These are phyloP conservation scores for Irpex lacteus DNA, from an alignment of 1,284 basidiomycete genomes.

Conservation along the genomic window DNA sequence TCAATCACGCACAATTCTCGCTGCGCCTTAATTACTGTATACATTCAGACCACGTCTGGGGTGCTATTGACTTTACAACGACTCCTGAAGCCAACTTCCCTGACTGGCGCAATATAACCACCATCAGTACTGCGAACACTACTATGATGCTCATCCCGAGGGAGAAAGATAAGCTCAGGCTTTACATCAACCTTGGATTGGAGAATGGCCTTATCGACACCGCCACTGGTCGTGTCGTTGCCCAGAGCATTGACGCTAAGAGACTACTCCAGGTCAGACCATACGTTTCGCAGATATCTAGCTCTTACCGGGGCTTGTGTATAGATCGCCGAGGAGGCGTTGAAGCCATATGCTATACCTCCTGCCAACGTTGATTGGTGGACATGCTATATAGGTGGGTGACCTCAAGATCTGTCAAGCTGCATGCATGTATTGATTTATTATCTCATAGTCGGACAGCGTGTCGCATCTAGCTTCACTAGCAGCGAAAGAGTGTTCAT, in stretches of 20 bases:
- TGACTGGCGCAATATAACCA: constrained; percentile 69
- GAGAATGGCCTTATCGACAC: constrained; percentile 33
- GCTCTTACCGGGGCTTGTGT: constrained; percentile 24
- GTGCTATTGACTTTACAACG: constrained; percentile 59
- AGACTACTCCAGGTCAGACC: constrained; percentile 46
- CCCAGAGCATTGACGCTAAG: constrained; percentile 53
- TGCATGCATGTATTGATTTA: not conserved
- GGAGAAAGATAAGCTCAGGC: constrained; percentile 64
- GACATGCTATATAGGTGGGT: constrained; percentile 63
- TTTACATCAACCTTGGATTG: constrained; percentile 69
- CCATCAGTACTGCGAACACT: constrained; percentile 52
- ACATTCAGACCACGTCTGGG: constrained; percentile 65
- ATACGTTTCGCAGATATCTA: not conserved
- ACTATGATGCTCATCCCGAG: constrained; percentile 73
- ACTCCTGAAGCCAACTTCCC: constrained; percentile 74
- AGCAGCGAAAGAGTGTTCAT: constrained; percentile 73
- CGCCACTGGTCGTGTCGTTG: constrained; percentile 45
- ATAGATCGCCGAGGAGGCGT: constrained; percentile 59
- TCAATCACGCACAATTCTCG: constrained; percentile 9
- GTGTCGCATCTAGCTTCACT: constrained; percentile 68
- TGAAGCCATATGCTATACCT: constrained; percentile 65
- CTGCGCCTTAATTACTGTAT: not conserved
- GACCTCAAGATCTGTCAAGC: no score
- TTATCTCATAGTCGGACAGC: constrained; percentile 55
- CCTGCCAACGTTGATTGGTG: constrained; percentile 72